phyloP scores from a whole-genome alignment of 148 eudicot species.

The Gaultheria prostrata region DNA sequence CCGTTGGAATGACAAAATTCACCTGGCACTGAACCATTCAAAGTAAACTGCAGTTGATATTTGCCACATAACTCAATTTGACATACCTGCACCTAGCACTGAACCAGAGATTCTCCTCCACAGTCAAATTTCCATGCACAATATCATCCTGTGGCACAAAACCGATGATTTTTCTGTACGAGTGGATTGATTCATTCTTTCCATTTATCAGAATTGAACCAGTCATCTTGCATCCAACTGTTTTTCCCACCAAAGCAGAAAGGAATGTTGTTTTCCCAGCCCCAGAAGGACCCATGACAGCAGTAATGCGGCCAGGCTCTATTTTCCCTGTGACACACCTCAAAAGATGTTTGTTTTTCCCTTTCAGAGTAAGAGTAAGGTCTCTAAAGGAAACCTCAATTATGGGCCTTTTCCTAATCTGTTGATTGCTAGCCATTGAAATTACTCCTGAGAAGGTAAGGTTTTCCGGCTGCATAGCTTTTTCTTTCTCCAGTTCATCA shows the following conservation, averaged over 20 bases:
- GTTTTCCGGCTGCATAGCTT: constrained; percentile 44
- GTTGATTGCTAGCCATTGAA: constrained; percentile 49
- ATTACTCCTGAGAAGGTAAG: constrained; percentile 53
- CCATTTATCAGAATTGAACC: constrained; percentile 66
- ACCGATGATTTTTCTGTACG: constrained; percentile 67
- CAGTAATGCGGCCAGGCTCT: constrained; percentile 62
- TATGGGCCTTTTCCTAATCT: constrained; percentile 45
- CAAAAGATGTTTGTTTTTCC: constrained; percentile 53
- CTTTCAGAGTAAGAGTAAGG: constrained; percentile 61
- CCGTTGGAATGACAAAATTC: background rate
- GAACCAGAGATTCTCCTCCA: constrained; percentile 80
- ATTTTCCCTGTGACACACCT: constrained; percentile 66
- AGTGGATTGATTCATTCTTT: constrained; percentile 51
- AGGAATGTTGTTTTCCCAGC: constrained; percentile 80
- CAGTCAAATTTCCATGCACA: constrained; percentile 78
- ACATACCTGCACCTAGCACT: constrained; percentile 81
- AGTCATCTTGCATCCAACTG: constrained; percentile 53
- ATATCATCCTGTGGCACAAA: constrained; percentile 91
- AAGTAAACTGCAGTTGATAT: constrained; percentile 12
- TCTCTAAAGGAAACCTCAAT: constrained; percentile 66
- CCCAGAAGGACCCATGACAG: constrained; percentile 88
- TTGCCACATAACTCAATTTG: background rate
- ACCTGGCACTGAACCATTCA: background rate
- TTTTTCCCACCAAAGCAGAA: constrained; percentile 71
- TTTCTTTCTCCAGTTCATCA: constrained; percentile 77